A percentile compares a stretch with the other conserved stretches of the same genome.
Conservation (phyloP, 2,329 filamentous ascomycete genomes). For the Microcyclosporella mali region DNA sequence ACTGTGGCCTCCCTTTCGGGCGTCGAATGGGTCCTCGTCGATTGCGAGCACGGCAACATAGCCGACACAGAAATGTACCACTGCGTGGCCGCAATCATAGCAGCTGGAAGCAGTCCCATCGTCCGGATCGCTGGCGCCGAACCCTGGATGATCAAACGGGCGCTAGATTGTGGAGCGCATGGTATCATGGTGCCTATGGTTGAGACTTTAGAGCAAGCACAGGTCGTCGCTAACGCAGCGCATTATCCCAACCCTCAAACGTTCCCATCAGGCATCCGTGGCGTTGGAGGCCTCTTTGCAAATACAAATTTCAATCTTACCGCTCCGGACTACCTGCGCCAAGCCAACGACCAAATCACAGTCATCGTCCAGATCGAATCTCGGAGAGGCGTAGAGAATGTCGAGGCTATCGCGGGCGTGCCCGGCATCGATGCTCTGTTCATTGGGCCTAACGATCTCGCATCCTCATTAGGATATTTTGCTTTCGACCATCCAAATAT, state of each 20-base stretch:
- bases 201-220: constrained; percentile 37
- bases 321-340: constrained; percentile 2
- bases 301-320: constrained; percentile 8
- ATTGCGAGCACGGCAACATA: constrained; percentile 53
- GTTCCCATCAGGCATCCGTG: constrained; percentile 36
- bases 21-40: constrained; percentile 33
- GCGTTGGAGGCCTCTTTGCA: constrained; percentile 49
- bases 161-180: constrained; percentile 54
- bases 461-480: constrained; percentile 22
- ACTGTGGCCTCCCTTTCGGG: constrained; percentile 11
- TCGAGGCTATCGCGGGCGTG: constrained; percentile 46
- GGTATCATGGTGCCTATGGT: constrained; percentile 48
- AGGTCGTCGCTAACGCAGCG: constrained; percentile 45
- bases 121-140: constrained; percentile 50
- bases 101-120: constrained; percentile 38
- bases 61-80: constrained; percentile 51
- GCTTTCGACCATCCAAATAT: constrained; percentile 13
- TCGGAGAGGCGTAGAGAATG: constrained; percentile 32
- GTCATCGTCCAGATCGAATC: constrained; percentile 46
- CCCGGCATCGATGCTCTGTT: constrained; percentile 46
- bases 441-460: constrained; percentile 50
- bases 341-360: constrained; percentile 45
- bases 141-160: constrained; percentile 57
- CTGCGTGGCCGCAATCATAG: constrained; percentile 45
- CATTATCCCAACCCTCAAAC: constrained; percentile 41